Evolutionary conservation across 257 asterid genomes (phyloP), one percentile per base, ranked within the genome.

Genomic region (Scutellaria galericulata): DNA sequence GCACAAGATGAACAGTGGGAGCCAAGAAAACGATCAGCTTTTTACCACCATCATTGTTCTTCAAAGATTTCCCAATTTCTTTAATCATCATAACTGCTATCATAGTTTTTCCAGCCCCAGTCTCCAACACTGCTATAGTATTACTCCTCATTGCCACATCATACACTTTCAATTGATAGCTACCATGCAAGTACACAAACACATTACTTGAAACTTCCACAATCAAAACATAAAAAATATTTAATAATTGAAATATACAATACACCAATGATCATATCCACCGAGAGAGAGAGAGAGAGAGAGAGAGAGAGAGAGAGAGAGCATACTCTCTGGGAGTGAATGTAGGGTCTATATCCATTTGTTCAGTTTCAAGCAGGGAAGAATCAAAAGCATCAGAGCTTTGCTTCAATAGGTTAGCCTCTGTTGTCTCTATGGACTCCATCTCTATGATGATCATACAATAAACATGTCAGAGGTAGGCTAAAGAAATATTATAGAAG

Each of bases 1-100:
- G 90, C n/a, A 94, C 97, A 79, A 86, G 96, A 74, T 77, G 86
- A 75, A 94, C 97, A 52, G 96, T 89, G 63, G 97, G 93, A 53
- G 91, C 87, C 89, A 94, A 83, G 88, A 86, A 84, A 24, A 84
- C 76, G 20, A 94, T 89, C 73, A 81, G 58, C 80, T 82, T 91
- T 76, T 82, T 88, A 46, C 67, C 86, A 77, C 80, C 85, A 80
- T 24, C 68, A 45, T 68, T 63, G 10, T n/a, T 69, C 74, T 68
- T 83, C 67, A 91, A 57, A 7, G 87, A 72, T 73, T 79, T 79
- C 7, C 90, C 92, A 10, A 94, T 72, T 75, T 89, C 97, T 68
- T 78, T 90, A 63, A 89, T 87, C 92, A 94, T 78, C 97, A 86
- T 84, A 18, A 81, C 68, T 2, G 91, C 91, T 40, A 89, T 73